Evolutionary conservation across 1,139 yeast genomes (phyloP).

Genomic region (Taiozyma onychis): DNA sequence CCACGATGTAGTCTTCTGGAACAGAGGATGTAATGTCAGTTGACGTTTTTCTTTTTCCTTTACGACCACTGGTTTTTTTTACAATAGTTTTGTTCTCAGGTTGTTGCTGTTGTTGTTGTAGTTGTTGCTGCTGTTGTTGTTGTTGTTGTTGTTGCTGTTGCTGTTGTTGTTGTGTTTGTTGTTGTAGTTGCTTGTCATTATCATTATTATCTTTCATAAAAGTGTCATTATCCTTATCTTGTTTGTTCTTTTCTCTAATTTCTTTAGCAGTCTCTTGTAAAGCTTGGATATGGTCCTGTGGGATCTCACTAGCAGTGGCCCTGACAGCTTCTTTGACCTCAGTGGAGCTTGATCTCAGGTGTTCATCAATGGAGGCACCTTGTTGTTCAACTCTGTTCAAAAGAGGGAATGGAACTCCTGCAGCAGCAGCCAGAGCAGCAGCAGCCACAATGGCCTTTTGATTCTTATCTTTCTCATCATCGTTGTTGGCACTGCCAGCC

Average conservation of each 20-base stretch:
- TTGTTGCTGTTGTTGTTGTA: neutral
- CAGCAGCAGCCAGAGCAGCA: slow-evolving; percentile 69
- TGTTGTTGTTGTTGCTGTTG: too few species aligned
- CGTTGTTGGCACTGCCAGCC: slow-evolving; percentile 23
- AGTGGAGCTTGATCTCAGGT: slow-evolving; percentile 1
- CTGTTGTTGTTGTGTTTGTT: neutral
- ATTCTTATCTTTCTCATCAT: slow-evolving; percentile 25
- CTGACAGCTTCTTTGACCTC: slow-evolving; percentile 1
- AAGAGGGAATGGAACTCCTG: slow-evolving; percentile 57
- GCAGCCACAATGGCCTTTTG: slow-evolving; percentile 59
- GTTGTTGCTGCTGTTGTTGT: slow-evolving; percentile 1
- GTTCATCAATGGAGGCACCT: slow-evolving; percentile 6
- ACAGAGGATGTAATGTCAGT: slow-evolving; percentile 12
- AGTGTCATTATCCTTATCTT: slow-evolving; percentile 1
- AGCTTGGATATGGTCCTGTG: slow-evolving; percentile 11
- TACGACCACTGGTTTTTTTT: slow-evolving; percentile 4
- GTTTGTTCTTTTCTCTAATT: neutral
- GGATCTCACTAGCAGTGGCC: slow-evolving; percentile 4
- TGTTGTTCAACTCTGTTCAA: slow-evolving; percentile 3
- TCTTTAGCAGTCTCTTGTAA: slow-evolving; percentile 7
- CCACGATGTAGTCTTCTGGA: slow-evolving; percentile 48
- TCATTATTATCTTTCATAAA: slow-evolving; percentile 3
- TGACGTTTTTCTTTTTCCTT: slow-evolving; percentile 7
- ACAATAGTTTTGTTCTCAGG: slow-evolving; percentile 3
- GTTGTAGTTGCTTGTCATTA: slow-evolving; percentile 7